Base-by-base conservation (phyloP, 2,329 filamentous ascomycete genomes). In the Pseudocercospora crystallina region DNA sequence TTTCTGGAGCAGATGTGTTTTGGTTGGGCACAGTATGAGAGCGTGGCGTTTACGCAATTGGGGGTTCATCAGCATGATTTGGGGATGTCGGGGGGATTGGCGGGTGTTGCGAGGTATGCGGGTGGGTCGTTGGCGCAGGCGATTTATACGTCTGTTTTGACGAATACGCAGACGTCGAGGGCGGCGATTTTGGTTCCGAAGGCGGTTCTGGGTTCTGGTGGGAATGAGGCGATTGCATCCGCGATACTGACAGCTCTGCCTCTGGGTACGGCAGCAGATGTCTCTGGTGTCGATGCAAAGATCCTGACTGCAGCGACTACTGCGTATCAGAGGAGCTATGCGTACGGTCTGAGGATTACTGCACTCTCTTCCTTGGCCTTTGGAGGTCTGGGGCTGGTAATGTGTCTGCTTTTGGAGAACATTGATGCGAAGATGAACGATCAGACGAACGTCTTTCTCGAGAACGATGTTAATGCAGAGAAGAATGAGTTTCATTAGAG, bases 21-120 rank as follows among this genome's bases (percentile, higher is more conserved):
- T 55, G 75, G 75, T 5, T 78, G 73, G 71, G 74, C 71, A 2
- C 68, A 75, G 48, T 76, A 77, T 47, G 61, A 77, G 14, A 72
- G 70, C 13, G 77, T 80, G 55, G 73, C 76, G 1, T 72, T 75
- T 53, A 75, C 72, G 5, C 76, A 78, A 58, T 72, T 78, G 50
- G 76, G 75, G n/a, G 74, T 76, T 2, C 69, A 74, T 20, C 77
- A 79, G 53, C 68, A 72, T 13, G 73, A 78, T 42, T 67, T 79
- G 0, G 76, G 76, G 11, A 70, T 75, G 11, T 67, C 66, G 35
- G 73, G 73, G 32, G 75, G 72, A 41, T 65, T 76, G 9, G 67
- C 69, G 5, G 74, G 74, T 15, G 70, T 74, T 4, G 69, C 71
- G 20, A 67, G 74, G 4, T 77, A 54, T 37, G 54, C 53, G 8